phyloP scores from a whole-genome alignment of 2,329 filamentous ascomycete genomes.

The Bipolaris sorokiniana region DNA sequence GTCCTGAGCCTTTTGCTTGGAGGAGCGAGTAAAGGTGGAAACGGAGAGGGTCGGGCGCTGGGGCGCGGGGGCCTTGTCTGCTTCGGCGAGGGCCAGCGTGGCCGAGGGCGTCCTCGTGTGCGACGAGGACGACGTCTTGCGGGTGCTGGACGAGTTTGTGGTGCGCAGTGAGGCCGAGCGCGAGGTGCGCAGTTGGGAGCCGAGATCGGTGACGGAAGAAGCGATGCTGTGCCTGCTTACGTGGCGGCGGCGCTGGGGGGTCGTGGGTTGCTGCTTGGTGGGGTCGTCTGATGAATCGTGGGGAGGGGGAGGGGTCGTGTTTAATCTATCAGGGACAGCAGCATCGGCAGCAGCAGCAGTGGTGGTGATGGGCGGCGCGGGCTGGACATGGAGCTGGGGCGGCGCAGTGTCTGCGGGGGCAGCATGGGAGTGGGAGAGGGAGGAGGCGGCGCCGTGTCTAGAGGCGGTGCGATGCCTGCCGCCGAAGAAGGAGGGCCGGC shows the following conservation, averaged over 20 bases:
- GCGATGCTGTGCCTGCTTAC: slow-evolving; percentile 44
- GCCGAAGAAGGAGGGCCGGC: slow-evolving; percentile 43
- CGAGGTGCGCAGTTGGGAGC: slow-evolving; percentile 48
- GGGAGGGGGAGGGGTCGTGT: slow-evolving; percentile 20
- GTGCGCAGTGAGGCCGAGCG: slow-evolving; percentile 52
- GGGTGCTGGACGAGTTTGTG: slow-evolving; percentile 38
- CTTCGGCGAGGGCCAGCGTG: slow-evolving; percentile 46
- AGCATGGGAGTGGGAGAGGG: slow-evolving; percentile 2
- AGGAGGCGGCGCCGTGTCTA: slow-evolving; percentile 11
- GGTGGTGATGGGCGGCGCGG: slow-evolving; percentile 3
- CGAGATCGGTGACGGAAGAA: slow-evolving; percentile 46
- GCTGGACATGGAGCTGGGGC: slow-evolving; percentile 15
- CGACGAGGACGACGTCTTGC: slow-evolving; percentile 37
- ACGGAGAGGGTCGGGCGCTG: slow-evolving; percentile 48
- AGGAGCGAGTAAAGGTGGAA: slow-evolving; percentile 43
- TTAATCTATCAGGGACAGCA: neutral
- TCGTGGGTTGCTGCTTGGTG: slow-evolving; percentile 29
- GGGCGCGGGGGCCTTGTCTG: slow-evolving; percentile 37
- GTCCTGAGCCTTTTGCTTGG: slow-evolving; percentile 46
- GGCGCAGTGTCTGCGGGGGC: slow-evolving; percentile 5
- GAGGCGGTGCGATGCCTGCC: slow-evolving; percentile 21
- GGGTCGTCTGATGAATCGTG: slow-evolving; percentile 24
- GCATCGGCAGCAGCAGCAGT: too few relatives aligned
- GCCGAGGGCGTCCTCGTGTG: slow-evolving; percentile 44
- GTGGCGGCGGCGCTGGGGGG: slow-evolving; percentile 34